Evolutionary conservation across 441 rosid genomes (phyloP).

Genomic region (Corymbia citriodora): DNA sequence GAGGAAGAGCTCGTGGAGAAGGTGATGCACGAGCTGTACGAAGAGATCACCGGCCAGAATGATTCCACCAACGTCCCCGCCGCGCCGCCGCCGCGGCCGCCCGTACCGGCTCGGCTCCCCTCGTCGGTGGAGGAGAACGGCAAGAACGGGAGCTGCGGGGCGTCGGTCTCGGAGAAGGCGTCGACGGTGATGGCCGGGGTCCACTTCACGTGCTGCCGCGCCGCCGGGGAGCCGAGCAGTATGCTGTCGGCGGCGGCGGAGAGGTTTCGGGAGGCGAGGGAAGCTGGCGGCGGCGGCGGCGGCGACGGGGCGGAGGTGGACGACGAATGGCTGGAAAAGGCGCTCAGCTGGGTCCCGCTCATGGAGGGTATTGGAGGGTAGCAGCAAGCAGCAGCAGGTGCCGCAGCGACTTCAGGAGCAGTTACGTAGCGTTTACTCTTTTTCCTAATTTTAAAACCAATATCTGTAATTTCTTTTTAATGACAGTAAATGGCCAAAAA

Average conservation of each 20-base stretch:
- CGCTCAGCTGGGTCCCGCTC: conserved; percentile 21
- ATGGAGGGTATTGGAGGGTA: conserved; percentile 11
- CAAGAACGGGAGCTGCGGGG: conserved; percentile 32
- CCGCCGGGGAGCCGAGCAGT: background rate
- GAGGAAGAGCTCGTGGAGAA: conserved; percentile 32
- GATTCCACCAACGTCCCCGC: background rate
- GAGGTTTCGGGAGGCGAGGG: background rate
- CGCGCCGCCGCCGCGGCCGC: background rate
- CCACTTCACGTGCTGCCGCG: background rate
- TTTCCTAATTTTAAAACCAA: background rate
- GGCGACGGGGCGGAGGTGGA: conserved; percentile 12
- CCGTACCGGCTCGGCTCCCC: background rate
- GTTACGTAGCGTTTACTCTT: background rate
- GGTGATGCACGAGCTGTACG: conserved; percentile 38
- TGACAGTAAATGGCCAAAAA: background rate
- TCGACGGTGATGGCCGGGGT: conserved; percentile 35
- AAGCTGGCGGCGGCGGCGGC: background rate
- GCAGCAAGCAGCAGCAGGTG: background rate
- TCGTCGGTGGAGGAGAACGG: background rate
- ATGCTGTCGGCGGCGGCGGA: background rate
- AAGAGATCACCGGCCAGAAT: conserved; percentile 16
- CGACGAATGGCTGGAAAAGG: conserved; percentile 38
- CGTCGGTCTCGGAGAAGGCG: conserved; percentile 20
- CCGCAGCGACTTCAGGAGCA: background rate
- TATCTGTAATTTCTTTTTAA: background rate